phyloP scores from a whole-genome alignment of 306 rosid species.

The Fragaria iinumae region DNA sequence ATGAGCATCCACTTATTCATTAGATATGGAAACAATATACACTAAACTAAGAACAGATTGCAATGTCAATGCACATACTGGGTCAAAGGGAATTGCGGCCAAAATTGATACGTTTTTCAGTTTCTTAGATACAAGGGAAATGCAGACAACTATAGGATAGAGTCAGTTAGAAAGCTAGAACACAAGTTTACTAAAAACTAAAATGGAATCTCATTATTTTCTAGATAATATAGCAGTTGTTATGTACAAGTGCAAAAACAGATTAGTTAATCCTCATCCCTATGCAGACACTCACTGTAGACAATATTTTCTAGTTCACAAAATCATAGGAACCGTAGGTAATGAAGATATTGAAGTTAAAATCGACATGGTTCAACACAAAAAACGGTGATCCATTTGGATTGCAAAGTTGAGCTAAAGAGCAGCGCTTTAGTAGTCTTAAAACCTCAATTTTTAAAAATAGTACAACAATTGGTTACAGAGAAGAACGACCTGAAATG shows the following conservation, averaged over 20 bases:
- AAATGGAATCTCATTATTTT: not conserved
- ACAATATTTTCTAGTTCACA: not conserved
- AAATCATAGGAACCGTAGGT: not conserved
- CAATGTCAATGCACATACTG: not conserved
- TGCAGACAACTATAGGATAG: not conserved
- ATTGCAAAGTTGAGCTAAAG: not conserved
- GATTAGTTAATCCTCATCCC: not conserved
- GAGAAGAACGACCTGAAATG: not conserved
- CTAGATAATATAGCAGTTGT: not conserved
- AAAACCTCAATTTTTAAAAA: not conserved
- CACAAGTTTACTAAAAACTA: slow-evolving; percentile 1
- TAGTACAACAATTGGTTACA: not conserved
- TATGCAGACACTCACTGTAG: not conserved
- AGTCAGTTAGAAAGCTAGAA: not conserved
- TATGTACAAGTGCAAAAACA: not conserved
- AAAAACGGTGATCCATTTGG: not conserved
- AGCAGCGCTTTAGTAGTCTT: not conserved
- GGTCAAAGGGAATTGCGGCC: not conserved
- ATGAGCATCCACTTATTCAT: not conserved
- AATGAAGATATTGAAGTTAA: not conserved
- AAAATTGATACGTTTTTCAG: not conserved
- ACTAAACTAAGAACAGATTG: not conserved
- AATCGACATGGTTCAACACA: not conserved
- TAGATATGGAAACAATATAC: not conserved
- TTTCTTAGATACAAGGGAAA: not conserved